A percentile compares a stretch with the other conserved stretches of the same genome.
These are phyloP conservation scores for Quercus gilva DNA, from an alignment of 306 rosid species.

Conservation along the genomic window DNA sequence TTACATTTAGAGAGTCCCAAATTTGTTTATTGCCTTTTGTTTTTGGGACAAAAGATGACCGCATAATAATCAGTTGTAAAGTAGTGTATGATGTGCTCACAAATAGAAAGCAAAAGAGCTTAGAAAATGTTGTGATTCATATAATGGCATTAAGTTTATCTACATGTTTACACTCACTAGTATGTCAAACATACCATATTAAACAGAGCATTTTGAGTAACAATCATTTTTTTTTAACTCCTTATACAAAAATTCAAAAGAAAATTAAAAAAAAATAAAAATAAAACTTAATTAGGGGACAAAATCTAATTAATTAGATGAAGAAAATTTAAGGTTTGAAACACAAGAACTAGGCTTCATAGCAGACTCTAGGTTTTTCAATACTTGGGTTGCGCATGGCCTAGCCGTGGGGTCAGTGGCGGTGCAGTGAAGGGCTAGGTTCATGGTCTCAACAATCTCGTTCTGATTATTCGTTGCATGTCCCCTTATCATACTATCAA, in stretches of 20 bases:
- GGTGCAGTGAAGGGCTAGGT: conserved; percentile 72
- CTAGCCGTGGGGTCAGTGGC: conserved; percentile 73
- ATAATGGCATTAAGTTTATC: conserved; percentile 40
- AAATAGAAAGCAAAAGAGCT: neutral
- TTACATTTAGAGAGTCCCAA: too few species aligned
- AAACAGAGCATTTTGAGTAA: conserved; percentile 45
- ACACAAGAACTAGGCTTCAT: conserved; percentile 35
- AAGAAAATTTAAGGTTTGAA: conserved; percentile 26
- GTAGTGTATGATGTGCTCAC: neutral
- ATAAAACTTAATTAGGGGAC: neutral
- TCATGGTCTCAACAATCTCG: conserved; percentile 72
- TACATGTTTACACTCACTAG: conserved; percentile 64
- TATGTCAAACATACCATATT: conserved; percentile 40
- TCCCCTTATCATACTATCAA: conserved; percentile 50
- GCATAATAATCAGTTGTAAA: neutral
- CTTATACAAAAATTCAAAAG: conserved; percentile 32
- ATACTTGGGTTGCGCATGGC: conserved; percentile 61
- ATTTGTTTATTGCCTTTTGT: too few species aligned
- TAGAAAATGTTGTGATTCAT: conserved; percentile 8
- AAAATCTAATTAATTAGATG: neutral
- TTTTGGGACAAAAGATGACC: too few species aligned
- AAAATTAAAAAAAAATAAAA: neutral
- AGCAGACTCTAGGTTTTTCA: conserved; percentile 48
- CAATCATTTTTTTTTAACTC: conserved; percentile 40
- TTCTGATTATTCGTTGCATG: conserved; percentile 35